phyloP scores from a whole-genome alignment of 1,139 yeast species.

The Wickerhamiella infanticola region DNA sequence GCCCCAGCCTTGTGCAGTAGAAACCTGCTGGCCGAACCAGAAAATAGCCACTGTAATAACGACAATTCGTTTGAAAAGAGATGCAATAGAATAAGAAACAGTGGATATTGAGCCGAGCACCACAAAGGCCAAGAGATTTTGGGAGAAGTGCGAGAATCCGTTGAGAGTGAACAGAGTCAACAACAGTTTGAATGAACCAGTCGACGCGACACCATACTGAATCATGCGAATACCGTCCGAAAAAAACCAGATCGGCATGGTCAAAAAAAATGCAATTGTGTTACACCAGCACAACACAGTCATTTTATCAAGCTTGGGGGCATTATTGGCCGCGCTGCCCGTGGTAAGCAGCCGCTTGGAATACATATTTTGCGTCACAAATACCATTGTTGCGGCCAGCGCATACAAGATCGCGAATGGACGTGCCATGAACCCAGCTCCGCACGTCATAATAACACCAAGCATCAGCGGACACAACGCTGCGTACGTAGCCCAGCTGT shows the following conservation, averaged over 20 bases:
- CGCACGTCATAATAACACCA: conserved; percentile 79
- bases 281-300: conserved; percentile 78
- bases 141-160: conserved; percentile 71
- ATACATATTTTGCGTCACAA: conserved; percentile 83
- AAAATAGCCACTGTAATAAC: conserved; percentile 68
- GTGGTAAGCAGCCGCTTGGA: conserved; percentile 67
- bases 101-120: conserved; percentile 74
- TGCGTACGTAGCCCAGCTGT: conserved; percentile 50
- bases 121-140: conserved; percentile 79
- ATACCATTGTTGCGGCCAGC: conserved; percentile 64
- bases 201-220: conserved; percentile 6
- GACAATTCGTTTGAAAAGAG: conserved; percentile 71
- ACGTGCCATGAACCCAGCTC: conserved; percentile 31
- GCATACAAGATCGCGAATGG: conserved; percentile 59
- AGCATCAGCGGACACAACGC: conserved; percentile 60
- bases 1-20: conserved; percentile 49
- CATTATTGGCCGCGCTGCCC: conserved; percentile 14
- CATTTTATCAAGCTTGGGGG: conserved; percentile 53
- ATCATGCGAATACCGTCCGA: conserved; percentile 35
- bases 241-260: conserved; percentile 61
- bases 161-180: conserved; percentile 25
- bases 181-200: conserved; percentile 8
- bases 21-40: conserved; percentile 48
- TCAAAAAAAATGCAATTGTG: conserved; percentile 57
- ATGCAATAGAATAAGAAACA: conserved; percentile 83